Conservation (phyloP, 345 rosid species). For the Citrus sinensis region DNA sequence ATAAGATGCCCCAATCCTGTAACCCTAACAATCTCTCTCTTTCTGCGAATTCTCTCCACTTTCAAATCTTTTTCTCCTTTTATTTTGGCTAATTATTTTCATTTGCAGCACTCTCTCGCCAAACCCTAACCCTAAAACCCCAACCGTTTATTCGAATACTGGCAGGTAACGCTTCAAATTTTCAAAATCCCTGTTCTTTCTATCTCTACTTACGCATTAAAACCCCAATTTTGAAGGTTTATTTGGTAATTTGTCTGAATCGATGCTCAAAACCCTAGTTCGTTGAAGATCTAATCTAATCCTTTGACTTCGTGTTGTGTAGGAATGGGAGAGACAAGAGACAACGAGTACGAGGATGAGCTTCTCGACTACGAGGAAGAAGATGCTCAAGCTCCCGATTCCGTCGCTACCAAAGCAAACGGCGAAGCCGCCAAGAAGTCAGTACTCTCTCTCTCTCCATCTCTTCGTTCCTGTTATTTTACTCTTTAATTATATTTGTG, state of each 20-base stretch:
- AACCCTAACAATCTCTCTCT: slow-evolving; percentile 2
- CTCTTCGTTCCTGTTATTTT: neutral
- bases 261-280: neutral
- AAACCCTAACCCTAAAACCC: slow-evolving; percentile 43
- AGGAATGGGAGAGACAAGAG: slow-evolving; percentile 88
- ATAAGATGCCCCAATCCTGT: neutral
- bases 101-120: slow-evolving; percentile 32
- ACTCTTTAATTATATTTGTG: neutral
- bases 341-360: slow-evolving; percentile 99
- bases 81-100: slow-evolving; percentile 33
- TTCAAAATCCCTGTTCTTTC: neutral
- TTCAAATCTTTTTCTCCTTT: slow-evolving; percentile 10
- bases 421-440: slow-evolving; percentile 90
- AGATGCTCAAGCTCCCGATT: slow-evolving; percentile 81
- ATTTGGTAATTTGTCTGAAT: neutral
- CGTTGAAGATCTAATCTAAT: slow-evolving; percentile 6
- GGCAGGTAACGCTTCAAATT: slow-evolving; percentile 30
- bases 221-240: slow-evolving; percentile 7
- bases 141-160: neutral
- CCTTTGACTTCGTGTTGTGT: neutral
- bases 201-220: neutral
- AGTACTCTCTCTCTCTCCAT: slow-evolving; percentile 13
- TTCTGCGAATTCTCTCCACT: neutral
- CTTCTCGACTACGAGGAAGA: slow-evolving; percentile 97
- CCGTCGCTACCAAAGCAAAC: slow-evolving; percentile 61